Conservation (phyloP, 2,329 filamentous ascomycete genomes). For the Colletotrichum sp. region DNA sequence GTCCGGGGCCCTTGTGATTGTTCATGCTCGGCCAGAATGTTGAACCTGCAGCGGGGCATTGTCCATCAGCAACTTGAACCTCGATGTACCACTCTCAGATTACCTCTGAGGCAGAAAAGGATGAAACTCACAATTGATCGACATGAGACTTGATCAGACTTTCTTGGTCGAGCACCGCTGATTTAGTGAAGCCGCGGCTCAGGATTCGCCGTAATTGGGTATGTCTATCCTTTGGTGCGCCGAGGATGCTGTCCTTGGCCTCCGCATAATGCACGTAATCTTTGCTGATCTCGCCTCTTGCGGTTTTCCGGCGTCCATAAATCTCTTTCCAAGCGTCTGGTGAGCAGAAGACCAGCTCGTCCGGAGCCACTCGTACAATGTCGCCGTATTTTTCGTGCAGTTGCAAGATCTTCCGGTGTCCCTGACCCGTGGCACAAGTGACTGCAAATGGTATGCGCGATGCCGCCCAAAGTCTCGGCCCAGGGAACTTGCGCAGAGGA, state of each 20-base stretch:
- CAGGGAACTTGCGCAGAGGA: slow-evolving; percentile 31
- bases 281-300: background rate
- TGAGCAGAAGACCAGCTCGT: slow-evolving; percentile 47
- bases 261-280: background rate
- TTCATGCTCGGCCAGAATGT: background rate
- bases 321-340: slow-evolving; percentile 41
- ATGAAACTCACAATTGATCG: background rate
- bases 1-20: background rate
- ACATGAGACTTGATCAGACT: background rate
- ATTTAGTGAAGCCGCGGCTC: background rate
- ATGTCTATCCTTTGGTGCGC: background rate
- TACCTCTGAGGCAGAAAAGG: fast-evolving
- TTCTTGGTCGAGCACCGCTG: background rate
- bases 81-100: no score
- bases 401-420: slow-evolving; percentile 6
- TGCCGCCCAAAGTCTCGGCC: slow-evolving; percentile 18
- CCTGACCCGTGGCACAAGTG: background rate
- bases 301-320: slow-evolving; percentile 28
- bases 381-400: slow-evolving; percentile 45
- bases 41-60: background rate
- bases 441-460: background rate
- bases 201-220: background rate
- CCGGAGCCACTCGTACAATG: slow-evolving; percentile 49
- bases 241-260: background rate
- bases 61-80: background rate